Evolutionary conservation across 257 asterid species (phyloP), one percentile per base, ranked within the genome.

Genomic region (Pogostemon cablin): DNA sequence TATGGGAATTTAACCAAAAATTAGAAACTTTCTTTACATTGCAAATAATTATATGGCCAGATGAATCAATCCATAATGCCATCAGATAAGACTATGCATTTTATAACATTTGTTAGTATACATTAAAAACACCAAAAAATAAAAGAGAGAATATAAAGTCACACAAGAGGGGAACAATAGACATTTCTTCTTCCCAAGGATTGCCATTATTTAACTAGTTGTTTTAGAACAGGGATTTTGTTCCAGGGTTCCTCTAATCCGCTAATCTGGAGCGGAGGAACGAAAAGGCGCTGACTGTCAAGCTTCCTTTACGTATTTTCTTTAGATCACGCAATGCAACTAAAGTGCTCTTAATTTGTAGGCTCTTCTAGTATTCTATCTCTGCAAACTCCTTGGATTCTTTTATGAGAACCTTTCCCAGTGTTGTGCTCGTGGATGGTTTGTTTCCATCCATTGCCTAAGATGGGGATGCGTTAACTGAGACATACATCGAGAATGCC

Each of bases 221-320:
- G 91, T 78, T 92, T 96, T 55, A 88, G 69, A 56, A 85, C 74
- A 52, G 95, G 92, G 66, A 83, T 75, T 67, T 82, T 86, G 64
- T 83, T 83, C 97, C 96, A 88, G 46, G 90, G 77, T 58, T 84
- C 95, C 73, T 92, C 98, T 1, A 81, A 52, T 65, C 93, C 96
- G 79, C 78, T 74, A n/a, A 53, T 78, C 67, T 88, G 98, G 79
- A 92, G 76, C 1, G 97, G 98, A 0, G 98, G 98, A 87, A 83
- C 0, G 98, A 92, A 78, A 85, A 92, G 2, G 86, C 95, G 49
- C 97, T 92, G 3, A 92, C 98, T 0, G 98, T 92, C 1, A 97
- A 92, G 73, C 98, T 92, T 61, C 84, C 86, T 53, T 96, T 81
- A 0, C 98, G 87, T 71, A 90, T 92, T 73, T 92, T 96, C 75